Conservation (phyloP, 2,329 filamentous ascomycete species). For the Scedosporium minutisporum region DNA sequence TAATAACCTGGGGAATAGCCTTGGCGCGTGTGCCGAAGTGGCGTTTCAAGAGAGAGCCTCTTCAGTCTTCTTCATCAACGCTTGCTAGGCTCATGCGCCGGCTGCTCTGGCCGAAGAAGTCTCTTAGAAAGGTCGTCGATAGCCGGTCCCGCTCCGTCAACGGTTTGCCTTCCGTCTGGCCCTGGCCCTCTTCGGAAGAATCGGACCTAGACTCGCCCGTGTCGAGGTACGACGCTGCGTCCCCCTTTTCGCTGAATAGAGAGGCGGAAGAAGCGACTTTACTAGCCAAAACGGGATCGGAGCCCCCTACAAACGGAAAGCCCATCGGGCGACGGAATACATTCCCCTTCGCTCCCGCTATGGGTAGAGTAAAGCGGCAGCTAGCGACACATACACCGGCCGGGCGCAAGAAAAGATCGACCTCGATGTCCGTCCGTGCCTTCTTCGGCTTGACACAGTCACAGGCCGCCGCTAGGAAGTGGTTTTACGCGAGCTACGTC, state of each 20-base stretch:
- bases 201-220: not conserved
- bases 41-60: constrained; percentile 59
- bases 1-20: constrained; percentile 75
- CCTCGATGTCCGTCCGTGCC: constrained; percentile 55
- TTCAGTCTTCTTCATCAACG: not conserved
- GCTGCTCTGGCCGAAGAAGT: constrained; percentile 5
- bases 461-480: constrained; percentile 70
- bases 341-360: constrained; percentile 32
- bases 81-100: constrained; percentile 5
- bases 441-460: constrained; percentile 72
- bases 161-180: not conserved
- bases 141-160: not conserved
- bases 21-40: constrained; percentile 84
- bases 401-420: constrained; percentile 55
- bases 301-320: constrained; percentile 13
- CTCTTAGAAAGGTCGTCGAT: not conserved
- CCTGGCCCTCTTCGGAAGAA: constrained; percentile 2
- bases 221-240: not conserved
- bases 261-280: not conserved
- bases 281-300: not conserved
- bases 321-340: constrained; percentile 36
- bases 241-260: not conserved
- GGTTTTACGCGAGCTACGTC: constrained; percentile 72
- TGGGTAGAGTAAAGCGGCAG: constrained; percentile 20
- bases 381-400: constrained; percentile 43